Evolutionary conservation across 768 basidiomycete species (phyloP).

Genomic region (Pseudohyphozyma bogoriensis): DNA sequence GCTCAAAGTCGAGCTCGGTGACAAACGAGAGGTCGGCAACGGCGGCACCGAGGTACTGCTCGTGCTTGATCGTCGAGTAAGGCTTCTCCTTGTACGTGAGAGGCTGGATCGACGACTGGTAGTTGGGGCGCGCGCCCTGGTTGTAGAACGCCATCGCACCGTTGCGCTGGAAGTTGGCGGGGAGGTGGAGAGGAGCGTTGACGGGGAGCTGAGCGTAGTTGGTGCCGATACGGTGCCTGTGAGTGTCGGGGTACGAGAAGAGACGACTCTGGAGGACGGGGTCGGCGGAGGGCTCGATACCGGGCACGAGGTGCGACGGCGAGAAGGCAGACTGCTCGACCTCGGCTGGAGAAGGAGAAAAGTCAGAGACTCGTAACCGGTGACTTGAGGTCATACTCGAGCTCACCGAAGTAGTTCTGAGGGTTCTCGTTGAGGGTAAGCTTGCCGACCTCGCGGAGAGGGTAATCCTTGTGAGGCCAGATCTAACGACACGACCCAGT

Average conservation of each 20-base stretch:
- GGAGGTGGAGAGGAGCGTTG: slow-evolving; percentile 62
- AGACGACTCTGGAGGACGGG: slow-evolving; percentile 88
- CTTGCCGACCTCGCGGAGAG: slow-evolving; percentile 40
- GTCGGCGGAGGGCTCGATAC: slow-evolving; percentile 81
- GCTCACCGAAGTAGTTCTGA: slow-evolving; percentile 40
- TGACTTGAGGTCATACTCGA: slow-evolving; percentile 26
- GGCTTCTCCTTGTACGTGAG: slow-evolving; percentile 49
- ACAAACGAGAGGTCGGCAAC: slow-evolving; percentile 48
- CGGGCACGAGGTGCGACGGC: slow-evolving; percentile 76
- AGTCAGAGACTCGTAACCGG: slow-evolving; percentile 2
- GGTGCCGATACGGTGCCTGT: slow-evolving; percentile 39
- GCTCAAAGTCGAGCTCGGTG: slow-evolving; percentile 50
- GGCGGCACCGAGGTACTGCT: slow-evolving; percentile 63
- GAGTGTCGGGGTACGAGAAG: slow-evolving; percentile 66
- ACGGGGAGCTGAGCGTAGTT: slow-evolving; percentile 66
- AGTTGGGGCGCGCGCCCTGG: slow-evolving; percentile 79
- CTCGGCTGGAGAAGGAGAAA: slow-evolving; percentile 22
- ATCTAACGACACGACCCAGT: no score
- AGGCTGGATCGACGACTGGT: slow-evolving; percentile 65
- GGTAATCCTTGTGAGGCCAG: slow-evolving; percentile 41
- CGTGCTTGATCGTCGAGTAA: slow-evolving; percentile 46
- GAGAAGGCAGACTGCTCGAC: slow-evolving; percentile 59
- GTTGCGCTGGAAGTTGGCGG: slow-evolving; percentile 88
- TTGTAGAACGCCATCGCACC: slow-evolving; percentile 49
- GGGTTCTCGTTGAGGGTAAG: slow-evolving; percentile 41